Conservation (phyloP, 2,329 filamentous ascomycete genomes). For the Pestalotiopsis sp. region DNA sequence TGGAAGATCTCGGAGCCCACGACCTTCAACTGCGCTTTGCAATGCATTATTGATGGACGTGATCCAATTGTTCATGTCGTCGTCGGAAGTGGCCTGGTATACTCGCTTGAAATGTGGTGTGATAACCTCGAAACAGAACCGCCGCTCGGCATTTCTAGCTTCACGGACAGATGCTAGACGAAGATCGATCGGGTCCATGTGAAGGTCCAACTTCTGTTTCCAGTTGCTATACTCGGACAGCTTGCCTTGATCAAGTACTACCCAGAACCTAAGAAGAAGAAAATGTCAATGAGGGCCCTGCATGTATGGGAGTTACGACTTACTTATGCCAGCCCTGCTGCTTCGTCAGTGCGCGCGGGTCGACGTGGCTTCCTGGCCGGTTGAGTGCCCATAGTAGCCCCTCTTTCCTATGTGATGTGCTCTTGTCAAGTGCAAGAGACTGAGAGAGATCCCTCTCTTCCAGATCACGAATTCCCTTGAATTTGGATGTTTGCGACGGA, state of each 20-base stretch:
- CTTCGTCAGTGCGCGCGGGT: slow-evolving; percentile 93
- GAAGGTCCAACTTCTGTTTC: slow-evolving; percentile 95
- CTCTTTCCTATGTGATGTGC: slow-evolving; percentile 80
- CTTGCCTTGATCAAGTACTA: slow-evolving; percentile 94
- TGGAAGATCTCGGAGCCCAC: slow-evolving; percentile 61
- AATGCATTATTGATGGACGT: slow-evolving; percentile 94
- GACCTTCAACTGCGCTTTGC: slow-evolving; percentile 91
- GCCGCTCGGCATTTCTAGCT: slow-evolving; percentile 88
- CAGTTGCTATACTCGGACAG: slow-evolving; percentile 98
- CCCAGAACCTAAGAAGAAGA: slow-evolving; percentile 76
- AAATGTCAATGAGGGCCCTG: slow-evolving; percentile 12
- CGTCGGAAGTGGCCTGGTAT: slow-evolving; percentile 96
- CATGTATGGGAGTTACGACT: slow-evolving; percentile 38
- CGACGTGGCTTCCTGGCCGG: slow-evolving; percentile 88
- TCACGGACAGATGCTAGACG: slow-evolving; percentile 96
- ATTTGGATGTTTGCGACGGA: slow-evolving; percentile 61
- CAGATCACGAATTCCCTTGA: slow-evolving; percentile 90
- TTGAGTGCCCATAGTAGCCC: slow-evolving; percentile 94
- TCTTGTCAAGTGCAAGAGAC: slow-evolving; percentile 54
- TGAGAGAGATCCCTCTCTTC: slow-evolving; percentile 76
- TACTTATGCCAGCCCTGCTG: slow-evolving; percentile 99
- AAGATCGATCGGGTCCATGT: slow-evolving; percentile 97
- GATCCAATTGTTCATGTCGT: slow-evolving; percentile 98
- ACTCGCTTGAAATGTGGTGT: slow-evolving; percentile 95
- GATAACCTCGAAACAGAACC: slow-evolving; percentile 98